phyloP scores from a whole-genome alignment of 257 asterid species.

The Petunia axillaris region DNA sequence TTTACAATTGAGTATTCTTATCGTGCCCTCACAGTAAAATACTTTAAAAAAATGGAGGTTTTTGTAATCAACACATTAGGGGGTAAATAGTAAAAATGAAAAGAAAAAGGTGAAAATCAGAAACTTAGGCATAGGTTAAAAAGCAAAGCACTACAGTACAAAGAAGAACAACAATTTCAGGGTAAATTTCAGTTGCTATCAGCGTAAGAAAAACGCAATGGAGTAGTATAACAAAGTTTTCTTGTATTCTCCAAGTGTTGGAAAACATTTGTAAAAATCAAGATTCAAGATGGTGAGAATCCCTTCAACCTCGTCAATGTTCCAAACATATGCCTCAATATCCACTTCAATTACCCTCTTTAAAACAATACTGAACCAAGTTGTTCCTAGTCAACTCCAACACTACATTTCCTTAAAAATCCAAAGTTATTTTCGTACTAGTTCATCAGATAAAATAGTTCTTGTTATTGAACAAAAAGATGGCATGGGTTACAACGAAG shows the following conservation, averaged over 20 bases:
- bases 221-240: not conserved
- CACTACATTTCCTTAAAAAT: constrained; percentile 36
- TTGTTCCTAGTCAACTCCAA: constrained; percentile 57
- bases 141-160: too few relatives aligned
- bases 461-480: constrained; percentile 62
- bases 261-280: not conserved
- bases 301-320: constrained; percentile 62
- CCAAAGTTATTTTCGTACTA: constrained; percentile 38
- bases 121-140: too few relatives aligned
- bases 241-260: not conserved
- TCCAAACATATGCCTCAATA: constrained; percentile 62
- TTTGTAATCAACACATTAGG: too few relatives aligned
- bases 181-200: not conserved
- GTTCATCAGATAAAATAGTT: constrained; percentile 26
- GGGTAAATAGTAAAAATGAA: too few relatives aligned
- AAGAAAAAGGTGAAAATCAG: too few relatives aligned
- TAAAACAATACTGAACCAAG: constrained; percentile 59
- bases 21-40: too few relatives aligned
- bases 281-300: constrained; percentile 46
- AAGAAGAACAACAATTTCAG: too few relatives aligned
- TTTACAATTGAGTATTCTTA: too few relatives aligned
- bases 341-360: constrained; percentile 59
- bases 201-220: not conserved
- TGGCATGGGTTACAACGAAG: constrained; percentile 58
- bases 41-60: too few relatives aligned